Evolutionary conservation across 176 grass and related monocot species (phyloP), one percentile per base, ranked within the genome.

Genomic region (Raddia distichophylla): DNA sequence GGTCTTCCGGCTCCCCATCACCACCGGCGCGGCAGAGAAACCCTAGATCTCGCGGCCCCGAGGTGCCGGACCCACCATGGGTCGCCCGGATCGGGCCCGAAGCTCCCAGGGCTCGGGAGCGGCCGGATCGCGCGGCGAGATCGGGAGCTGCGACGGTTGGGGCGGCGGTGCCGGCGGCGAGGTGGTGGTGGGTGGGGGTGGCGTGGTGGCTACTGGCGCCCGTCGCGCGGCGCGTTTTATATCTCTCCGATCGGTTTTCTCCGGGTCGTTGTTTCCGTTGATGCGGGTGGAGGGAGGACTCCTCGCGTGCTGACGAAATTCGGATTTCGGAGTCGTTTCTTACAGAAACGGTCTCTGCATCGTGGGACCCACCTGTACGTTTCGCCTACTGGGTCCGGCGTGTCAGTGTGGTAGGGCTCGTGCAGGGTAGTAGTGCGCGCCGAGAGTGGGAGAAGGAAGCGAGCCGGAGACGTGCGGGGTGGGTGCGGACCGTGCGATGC

Each of bases 31-130:
- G 66, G 52, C 79, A 60, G 67, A 73, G 35, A 32, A 90, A 90
- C 79, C 83, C 83, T 90, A 90, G 79, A 90, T 90, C 79, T 67
- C 74, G 79, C 79, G 2, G 67, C 59, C 6, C 83, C 54, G 49
- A 6, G 37, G 52, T 19, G 15, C 68, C 45, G 10, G 17, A 37
- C 44, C 79, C 51, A 86, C 73, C 87, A 60, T 78, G 66, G 65
- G 78, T 4, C 59, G 83, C 67, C 52, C 9, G 67, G 67, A 67
- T 82, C 73, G 7, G 59, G 10, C 0, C 11, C 42, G 67, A 53
- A 53, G 83, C 78, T 65, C 73, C 83, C 20, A 55, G 64, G 40
- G 34, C 48, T 49, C 18, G 18, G 40, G 18, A 43, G 55, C 79
- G 68, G 45, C 15, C 32, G 53, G 46, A 40, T 78, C 47, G 27